Conservation (phyloP, 192 early-diverging fungal species). For the Entomortierella parvispora region DNA sequence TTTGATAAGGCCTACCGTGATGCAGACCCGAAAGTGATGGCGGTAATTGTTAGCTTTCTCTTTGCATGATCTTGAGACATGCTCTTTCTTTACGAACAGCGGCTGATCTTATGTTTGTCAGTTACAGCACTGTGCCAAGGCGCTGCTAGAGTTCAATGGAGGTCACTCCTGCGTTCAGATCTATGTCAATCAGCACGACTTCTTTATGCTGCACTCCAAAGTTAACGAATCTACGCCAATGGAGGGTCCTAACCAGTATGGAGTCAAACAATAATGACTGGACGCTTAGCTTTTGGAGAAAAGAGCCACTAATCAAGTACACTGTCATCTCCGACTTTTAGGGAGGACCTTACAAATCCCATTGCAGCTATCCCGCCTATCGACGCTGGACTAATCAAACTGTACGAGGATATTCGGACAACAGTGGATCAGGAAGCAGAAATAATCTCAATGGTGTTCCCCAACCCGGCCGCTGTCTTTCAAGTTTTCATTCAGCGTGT, state of each 20-base stretch:
- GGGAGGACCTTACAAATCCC: constrained; percentile 62
- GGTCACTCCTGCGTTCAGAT: constrained; percentile 93
- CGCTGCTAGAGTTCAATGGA: constrained; percentile 94
- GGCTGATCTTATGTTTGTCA: background rate
- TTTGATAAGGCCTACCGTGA: constrained; percentile 90
- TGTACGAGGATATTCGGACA: constrained; percentile 87
- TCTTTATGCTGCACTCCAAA: constrained; percentile 88
- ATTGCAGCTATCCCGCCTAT: constrained; percentile 66
- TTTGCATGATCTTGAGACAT: constrained; percentile 13
- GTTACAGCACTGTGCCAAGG: constrained; percentile 83
- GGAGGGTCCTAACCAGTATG: constrained; percentile 48
- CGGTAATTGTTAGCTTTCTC: constrained; percentile 59
- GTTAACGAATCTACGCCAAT: constrained; percentile 61
- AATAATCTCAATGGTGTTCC: constrained; percentile 94
- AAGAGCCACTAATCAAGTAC: too few species aligned
- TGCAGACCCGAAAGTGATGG: constrained; percentile 79
- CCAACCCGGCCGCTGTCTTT: constrained; percentile 89
- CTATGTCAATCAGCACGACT: constrained; percentile 97
- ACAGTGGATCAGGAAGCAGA: constrained; percentile 90
- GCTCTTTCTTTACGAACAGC: background rate
- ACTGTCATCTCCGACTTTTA: constrained; percentile 7
- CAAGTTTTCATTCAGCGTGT: constrained; percentile 94
- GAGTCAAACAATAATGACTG: too few species aligned
- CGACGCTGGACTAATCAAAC: constrained; percentile 74
- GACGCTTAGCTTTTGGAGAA: too few species aligned